Percentiles rank a stretch among this genome's conserved stretches.
Conservation (phyloP, 129 eudicot genomes). For the Tanacetum coccineum region DNA sequence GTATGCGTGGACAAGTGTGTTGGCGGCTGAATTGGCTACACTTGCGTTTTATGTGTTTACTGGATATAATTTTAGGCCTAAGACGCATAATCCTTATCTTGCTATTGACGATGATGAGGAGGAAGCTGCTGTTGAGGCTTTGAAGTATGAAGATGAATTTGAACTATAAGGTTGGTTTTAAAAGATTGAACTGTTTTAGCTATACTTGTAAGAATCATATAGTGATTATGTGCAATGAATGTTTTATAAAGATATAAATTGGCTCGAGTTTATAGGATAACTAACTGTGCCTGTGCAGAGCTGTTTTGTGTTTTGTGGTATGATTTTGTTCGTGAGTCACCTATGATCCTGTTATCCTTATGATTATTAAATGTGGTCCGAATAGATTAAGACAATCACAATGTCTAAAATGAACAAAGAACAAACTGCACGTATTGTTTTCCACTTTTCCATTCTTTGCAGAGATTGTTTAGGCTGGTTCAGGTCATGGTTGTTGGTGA, state of each 20-base stretch:
- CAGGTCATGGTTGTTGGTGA: neutral
- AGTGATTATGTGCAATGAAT: conserved; percentile 20
- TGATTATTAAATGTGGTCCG: conserved; percentile 10
- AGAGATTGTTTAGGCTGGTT: neutral
- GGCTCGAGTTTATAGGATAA: conserved; percentile 11
- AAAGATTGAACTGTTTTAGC: conserved; percentile 1
- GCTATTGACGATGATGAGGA: conserved; percentile 63
- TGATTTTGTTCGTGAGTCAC: neutral
- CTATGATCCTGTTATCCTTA: neutral
- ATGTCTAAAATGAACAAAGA: neutral
- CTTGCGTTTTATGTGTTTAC: conserved; percentile 59
- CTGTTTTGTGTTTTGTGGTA: conserved; percentile 7
- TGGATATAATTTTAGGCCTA: conserved; percentile 58
- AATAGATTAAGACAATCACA: neutral
- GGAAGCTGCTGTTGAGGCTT: conserved; percentile 53
- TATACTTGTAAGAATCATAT: conserved; percentile 19
- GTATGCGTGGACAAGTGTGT: conserved; percentile 47
- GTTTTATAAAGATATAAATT: conserved; percentile 7
- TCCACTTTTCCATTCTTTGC: neutral
- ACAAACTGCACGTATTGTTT: neutral
- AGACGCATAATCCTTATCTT: conserved; percentile 48
- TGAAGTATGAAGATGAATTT: conserved; percentile 56
- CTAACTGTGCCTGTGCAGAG: neutral
- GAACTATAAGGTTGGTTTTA: conserved; percentile 34
- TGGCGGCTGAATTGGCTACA: conserved; percentile 53